These are phyloP conservation scores for Aquilaria yunnanensis DNA, from an alignment of 345 rosid genomes.

Conservation along the genomic window DNA sequence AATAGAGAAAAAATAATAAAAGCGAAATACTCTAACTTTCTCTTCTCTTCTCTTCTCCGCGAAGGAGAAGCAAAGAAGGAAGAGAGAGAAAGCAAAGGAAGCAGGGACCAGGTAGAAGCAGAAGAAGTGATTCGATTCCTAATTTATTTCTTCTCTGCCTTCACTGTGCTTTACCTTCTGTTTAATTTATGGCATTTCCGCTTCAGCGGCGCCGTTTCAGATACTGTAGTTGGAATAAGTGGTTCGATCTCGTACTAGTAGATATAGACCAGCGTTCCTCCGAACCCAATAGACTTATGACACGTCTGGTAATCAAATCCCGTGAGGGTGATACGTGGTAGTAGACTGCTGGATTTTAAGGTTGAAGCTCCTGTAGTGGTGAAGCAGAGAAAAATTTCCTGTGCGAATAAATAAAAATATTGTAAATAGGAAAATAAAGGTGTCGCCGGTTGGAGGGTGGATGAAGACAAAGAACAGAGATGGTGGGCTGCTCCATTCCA, in stretches of 20 bases:
- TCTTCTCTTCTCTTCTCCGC: constrained; percentile 10
- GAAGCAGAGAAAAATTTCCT: not conserved
- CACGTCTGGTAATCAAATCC: not conserved
- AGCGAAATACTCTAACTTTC: not conserved
- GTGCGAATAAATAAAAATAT: not conserved
- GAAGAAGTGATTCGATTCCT: constrained; percentile 16
- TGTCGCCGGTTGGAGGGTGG: constrained; percentile 7
- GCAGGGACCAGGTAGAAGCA: not conserved
- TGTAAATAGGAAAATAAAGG: not conserved
- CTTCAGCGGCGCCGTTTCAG: not conserved
- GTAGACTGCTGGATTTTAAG: too few species aligned
- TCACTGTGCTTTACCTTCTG: not conserved
- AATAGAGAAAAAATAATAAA: not conserved
- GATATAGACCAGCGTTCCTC: not conserved
- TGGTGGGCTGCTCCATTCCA: constrained; percentile 22
- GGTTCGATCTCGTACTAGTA: constrained; percentile 19
- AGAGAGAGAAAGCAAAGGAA: constrained; percentile 21
- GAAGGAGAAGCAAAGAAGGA: constrained; percentile 27
- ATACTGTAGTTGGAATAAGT: not conserved
- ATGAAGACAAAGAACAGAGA: constrained; percentile 8
- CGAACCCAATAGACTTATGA: not conserved
- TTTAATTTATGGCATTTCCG: not conserved
- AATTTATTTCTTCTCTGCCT: not conserved
- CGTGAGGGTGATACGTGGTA: too few species aligned
- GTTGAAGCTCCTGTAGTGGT: too few species aligned